Conservation (phyloP, 208 protist species). For the Leishmania tarentolae region DNA sequence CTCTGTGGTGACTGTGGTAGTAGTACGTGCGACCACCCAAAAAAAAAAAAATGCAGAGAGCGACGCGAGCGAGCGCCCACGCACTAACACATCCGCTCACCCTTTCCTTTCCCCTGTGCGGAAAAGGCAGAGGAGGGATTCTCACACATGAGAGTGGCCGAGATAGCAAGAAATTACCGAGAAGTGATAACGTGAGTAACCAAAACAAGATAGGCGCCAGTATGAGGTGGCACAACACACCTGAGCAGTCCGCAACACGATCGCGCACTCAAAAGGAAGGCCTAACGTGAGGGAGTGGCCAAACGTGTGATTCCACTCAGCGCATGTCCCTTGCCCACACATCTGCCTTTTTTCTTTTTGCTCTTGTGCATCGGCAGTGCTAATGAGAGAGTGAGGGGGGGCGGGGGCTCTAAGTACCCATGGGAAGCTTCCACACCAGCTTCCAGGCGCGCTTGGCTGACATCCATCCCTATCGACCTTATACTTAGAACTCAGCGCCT, state of each 20-base stretch:
- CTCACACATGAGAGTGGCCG: background rate
- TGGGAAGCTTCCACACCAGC: background rate
- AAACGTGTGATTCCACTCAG: background rate
- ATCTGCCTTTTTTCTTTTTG: background rate
- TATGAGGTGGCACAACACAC: background rate
- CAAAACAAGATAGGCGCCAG: background rate
- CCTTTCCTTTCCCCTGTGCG: background rate
- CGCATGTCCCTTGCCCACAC: no score
- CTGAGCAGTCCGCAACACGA: background rate
- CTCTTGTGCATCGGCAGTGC: background rate
- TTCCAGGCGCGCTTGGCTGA: background rate
- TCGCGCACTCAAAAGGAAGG: background rate
- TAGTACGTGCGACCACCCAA: background rate
- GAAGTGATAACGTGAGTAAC: background rate
- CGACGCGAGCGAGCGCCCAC: background rate
- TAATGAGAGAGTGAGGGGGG: background rate
- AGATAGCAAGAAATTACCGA: background rate
- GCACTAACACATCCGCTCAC: slow-evolving; percentile 1
- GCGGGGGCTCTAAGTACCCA: background rate
- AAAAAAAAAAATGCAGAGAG: background rate
- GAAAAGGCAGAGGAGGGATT: background rate
- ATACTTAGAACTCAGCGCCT: background rate
- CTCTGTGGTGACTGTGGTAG: slow-evolving; percentile 3
- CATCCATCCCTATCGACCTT: background rate
- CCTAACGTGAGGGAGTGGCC: background rate